Conservation (phyloP, 23 red algal species). For the Gracilariopsis chorda region DNA sequence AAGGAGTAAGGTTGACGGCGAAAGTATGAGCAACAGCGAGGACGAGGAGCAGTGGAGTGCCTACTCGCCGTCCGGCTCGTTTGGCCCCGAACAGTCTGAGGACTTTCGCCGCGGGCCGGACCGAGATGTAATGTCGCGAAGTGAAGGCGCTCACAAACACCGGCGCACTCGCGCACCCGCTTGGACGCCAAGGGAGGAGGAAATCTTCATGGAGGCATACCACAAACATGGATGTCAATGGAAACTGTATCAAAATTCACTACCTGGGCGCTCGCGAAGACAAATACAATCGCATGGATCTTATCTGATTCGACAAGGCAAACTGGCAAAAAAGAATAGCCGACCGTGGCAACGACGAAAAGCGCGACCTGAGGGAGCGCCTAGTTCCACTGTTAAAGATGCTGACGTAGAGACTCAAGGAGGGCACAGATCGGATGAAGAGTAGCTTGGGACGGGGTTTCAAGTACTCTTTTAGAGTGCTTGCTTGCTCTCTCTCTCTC, state of each 20-base stretch:
- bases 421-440: not conserved
- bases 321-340: constrained; percentile 76
- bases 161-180: constrained; percentile 50
- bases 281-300: constrained; percentile 92
- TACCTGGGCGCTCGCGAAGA: constrained; percentile 72
- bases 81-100: constrained; percentile 15
- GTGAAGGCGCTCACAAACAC: constrained; percentile 14
- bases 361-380: not conserved
- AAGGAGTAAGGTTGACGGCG: not conserved
- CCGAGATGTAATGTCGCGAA: not conserved
- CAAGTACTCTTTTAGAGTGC: no score
- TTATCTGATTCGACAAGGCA: constrained; percentile 82
- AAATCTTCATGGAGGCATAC: constrained; percentile 69
- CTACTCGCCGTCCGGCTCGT: constrained; percentile 6
- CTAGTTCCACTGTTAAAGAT: constrained; percentile 1
- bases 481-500: not conserved
- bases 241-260: constrained; percentile 72
- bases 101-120: not conserved
- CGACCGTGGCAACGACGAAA: constrained; percentile 55
- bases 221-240: constrained; percentile 72
- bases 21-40: constrained; percentile 49
- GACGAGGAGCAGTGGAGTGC: constrained; percentile 23
- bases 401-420: constrained; percentile 8
- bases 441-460: not conserved
- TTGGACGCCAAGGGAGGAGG: constrained; percentile 81